Percentiles rank a stretch among this genome's conserved stretches.
Evolutionary conservation across 192 early-diverging fungal genomes (phyloP).

Genomic region (Coemansia sp.): DNA sequence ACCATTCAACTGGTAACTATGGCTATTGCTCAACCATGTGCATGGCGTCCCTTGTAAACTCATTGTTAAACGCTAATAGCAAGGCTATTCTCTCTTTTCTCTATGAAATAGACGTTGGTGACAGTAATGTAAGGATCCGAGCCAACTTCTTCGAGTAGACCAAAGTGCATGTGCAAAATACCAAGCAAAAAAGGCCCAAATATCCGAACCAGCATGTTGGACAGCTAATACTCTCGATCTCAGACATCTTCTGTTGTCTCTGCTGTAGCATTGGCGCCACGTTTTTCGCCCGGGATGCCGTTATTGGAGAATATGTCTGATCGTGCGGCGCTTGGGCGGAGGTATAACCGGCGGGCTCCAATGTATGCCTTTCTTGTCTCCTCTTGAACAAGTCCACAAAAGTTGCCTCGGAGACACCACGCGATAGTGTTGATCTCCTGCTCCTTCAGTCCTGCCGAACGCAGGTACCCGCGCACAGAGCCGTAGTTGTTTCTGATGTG

Average conservation of each 20-base stretch:
- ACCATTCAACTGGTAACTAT: no score
- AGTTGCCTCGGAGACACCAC: slow-evolving; percentile 53
- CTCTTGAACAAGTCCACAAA: slow-evolving; percentile 35
- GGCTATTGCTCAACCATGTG: no score
- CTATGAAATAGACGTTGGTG: no score
- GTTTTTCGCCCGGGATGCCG: background rate
- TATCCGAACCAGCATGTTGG: background rate
- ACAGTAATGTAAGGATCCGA: no score
- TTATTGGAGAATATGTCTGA: slow-evolving; percentile 10
- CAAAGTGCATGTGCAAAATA: no score
- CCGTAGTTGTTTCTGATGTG: slow-evolving; percentile 44
- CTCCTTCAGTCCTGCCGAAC: slow-evolving; percentile 34
- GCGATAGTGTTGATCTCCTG: slow-evolving; percentile 49
- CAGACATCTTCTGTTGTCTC: background rate
- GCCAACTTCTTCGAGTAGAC: no score
- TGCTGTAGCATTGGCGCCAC: background rate
- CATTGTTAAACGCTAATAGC: no score
- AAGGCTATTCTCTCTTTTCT: no score
- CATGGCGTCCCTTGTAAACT: no score
- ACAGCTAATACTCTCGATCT: background rate
- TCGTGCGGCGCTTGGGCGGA: slow-evolving; percentile 22
- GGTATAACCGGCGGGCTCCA: slow-evolving; percentile 19
- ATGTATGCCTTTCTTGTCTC: slow-evolving; percentile 10
- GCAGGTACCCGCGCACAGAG: slow-evolving; percentile 44
- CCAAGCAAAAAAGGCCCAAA: no score